Evolutionary conservation across 768 basidiomycete genomes (phyloP), one percentile per base, ranked within the genome.

Genomic region (Pulveroboletus sp.): DNA sequence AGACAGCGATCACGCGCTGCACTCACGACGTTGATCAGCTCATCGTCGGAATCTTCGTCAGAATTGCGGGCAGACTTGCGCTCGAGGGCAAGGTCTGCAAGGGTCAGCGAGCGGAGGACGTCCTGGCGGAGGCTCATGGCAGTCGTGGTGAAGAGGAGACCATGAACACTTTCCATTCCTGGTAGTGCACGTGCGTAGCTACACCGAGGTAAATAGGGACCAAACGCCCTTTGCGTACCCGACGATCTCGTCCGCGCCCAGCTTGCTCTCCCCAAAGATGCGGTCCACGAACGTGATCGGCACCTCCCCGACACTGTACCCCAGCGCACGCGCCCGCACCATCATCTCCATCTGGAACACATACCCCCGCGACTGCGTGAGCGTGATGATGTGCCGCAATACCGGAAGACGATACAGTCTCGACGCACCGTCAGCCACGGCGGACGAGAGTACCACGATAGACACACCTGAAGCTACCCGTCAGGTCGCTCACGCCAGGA

Each of bases 321-420:
- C 91, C 47, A 90, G 70, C 2, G 87, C 81, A 19, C 84, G 78
- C 5, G 93, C 93, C 1, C 93, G 81, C 17, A 92, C 93, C 80
- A 94, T 94, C 86, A 94, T 95, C 66, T 95, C 93, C 93, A 95
- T 95, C 75, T 95, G 93, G 74, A 95, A 94, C 26, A 95, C 93
- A 59, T 94, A 95, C 9, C 93, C 93, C 56, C 89, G 88, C 3
- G 91, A 92, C 53, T 85, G 78, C 2, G 88, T 92, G 56, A 85
- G 77, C 5, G 85, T 80, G 59, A 95, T 94, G 61, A 95, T 87
- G 57, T 91, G 83, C 41, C 78, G 80, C 47, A 95, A 74, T 7
- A 89, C 93, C 1, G 77, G 75, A 11, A 81, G 65, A 32, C 88
- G 83, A 65, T 95, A 95, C 14, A 95, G 68, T 51, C 89, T 89